Evolutionary conservation across 1,139 yeast species (phyloP), one percentile per base, ranked within the genome.

Genomic region (Schwanniomyces etchellsii): DNA sequence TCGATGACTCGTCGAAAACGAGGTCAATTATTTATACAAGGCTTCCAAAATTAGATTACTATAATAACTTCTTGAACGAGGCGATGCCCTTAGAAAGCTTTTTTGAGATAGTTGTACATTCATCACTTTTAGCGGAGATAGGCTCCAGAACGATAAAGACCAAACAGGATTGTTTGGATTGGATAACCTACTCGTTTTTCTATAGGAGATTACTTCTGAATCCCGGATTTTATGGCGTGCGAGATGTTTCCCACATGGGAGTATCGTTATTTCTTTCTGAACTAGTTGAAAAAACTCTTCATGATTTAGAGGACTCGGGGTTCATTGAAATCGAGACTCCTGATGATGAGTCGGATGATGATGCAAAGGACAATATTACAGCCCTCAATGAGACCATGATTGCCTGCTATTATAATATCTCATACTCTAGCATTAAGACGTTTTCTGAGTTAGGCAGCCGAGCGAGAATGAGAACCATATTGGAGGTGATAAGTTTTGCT

Each of bases 91-190:
- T 86, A 22, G 98, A 93, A 51, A 86, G 96, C 55, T 76, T 70
- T 43, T 51, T 88, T 43, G 72, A 72, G 31, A 55, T 63, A 9
- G 56, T 61, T 27, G 45, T 88, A 12, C 79, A 74, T 36, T 96
- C 89, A 47, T 68, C 74, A 0, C 67, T 91, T 28, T 55, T 83
- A 26, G 72, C 75, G 25, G 97, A 88, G 42, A 77, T 88, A 11
- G 73, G 82, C 30, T 73, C 77, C 10, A 66, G 74, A 2, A 64
- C 78, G n/a, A 70, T 91, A 35, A 70, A 65, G 30, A 65, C 74
- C 4, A 76, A 84, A 46, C 96, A 89, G 45, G 94, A 84, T 40
- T 84, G 95, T 41, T 74, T 93, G 36, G 96, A 89, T 46, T 85
- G 95, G 93, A 50, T 93, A 25, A 83, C 96, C 0, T 84, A 74